phyloP scores from a whole-genome alignment of 176 grass and related monocot genomes.

The Ananas comosus region DNA sequence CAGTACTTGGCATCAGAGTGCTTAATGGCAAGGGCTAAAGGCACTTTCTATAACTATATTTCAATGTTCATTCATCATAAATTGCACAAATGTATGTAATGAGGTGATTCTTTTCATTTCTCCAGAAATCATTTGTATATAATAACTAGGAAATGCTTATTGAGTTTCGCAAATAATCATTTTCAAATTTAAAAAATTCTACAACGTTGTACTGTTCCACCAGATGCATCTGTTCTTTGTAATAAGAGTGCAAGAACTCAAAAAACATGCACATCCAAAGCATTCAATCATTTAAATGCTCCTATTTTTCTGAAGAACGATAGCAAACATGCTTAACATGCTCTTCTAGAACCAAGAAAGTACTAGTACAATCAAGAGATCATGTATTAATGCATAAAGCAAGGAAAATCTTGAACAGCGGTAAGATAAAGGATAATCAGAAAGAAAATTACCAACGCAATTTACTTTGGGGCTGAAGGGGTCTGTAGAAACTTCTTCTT shows the following conservation, averaged over 20 bases:
- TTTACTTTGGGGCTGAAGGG: constrained; percentile 97
- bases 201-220: neutral
- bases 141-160: too few relatives aligned
- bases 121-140: too few relatives aligned
- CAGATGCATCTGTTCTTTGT: neutral
- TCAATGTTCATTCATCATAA: too few relatives aligned
- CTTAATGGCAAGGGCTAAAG: too few relatives aligned
- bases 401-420: neutral
- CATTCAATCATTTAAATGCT: neutral
- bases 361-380: neutral
- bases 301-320: neutral
- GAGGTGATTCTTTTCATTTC: too few relatives aligned
- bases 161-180: too few relatives aligned
- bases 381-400: neutral
- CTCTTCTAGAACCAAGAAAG: neutral
- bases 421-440: neutral
- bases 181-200: too few relatives aligned
- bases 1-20: too few relatives aligned
- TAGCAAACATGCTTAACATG: neutral
- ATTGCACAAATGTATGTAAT: too few relatives aligned
- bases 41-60: too few relatives aligned
- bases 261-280: neutral
- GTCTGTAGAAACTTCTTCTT: constrained; percentile 85
- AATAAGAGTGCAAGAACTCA: neutral
- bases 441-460: constrained; percentile 64